Evolutionary conservation across 2,329 filamentous ascomycete genomes (phyloP), one percentile per base, ranked within the genome.

Genomic region (Fusarium paranaense): DNA sequence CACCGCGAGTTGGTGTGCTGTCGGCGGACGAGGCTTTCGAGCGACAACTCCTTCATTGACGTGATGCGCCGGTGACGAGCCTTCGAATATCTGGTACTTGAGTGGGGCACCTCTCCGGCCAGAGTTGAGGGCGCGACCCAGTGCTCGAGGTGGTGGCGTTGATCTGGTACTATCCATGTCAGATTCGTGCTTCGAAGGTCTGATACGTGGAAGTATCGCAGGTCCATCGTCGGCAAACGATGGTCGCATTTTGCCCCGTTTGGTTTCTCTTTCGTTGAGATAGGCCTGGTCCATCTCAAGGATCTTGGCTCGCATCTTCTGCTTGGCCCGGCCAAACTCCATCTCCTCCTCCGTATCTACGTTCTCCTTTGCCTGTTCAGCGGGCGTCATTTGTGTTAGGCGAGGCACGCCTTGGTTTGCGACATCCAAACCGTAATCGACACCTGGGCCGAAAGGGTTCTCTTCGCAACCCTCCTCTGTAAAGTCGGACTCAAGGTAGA

Each of bases 401-500:
- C 87, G 82, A 5, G 95, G 93, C 6, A 95, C 89, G 71, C 91
- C 91, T 79, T 93, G 91, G 71, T 92, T 93, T 47, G 90, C 89
- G 2, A 92, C 89, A 69, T 90, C 88, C 1, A 90, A 84, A 10
- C 87, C 88, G 71, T 93, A 93, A 78, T 92, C 91, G 3, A 93
- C 89, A 14, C 91, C 91, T 13, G 86, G 81, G 0, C 97, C 97
- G 78, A 98, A 99, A 0, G 97, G 97, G 79, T 99, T 99, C 76
- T 94, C 92, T 57, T 94, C 89, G 52, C 95, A 96, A 65, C 94
- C 95, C 78, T 98, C 94, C 76, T 93, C 91, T 0, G 94, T 94
- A 76, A 98, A 98, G 81, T 98, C 95, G 32, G 95, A 98, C 82
- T 99, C 97, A 20, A 99, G 89, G 80, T 99, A 98, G 87, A 97